These are phyloP conservation scores for Parasitella parasitica DNA, from an alignment of 371 early-diverging fungal species.

Conservation along the genomic window DNA sequence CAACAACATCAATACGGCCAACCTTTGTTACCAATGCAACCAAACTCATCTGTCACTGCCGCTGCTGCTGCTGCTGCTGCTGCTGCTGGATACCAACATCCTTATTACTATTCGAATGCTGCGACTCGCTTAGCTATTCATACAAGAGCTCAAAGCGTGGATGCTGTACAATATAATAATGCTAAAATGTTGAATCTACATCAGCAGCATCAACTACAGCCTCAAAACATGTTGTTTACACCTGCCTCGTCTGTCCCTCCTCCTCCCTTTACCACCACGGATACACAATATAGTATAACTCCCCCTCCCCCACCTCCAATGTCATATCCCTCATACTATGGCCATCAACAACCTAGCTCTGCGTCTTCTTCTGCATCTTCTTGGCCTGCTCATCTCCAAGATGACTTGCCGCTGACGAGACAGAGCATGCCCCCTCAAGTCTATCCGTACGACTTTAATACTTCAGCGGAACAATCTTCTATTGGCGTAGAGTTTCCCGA, in stretches of 20 bases:
- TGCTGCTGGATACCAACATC: conserved; percentile 2
- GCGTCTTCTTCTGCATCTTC: not conserved
- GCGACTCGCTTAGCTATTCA: conserved; percentile 15
- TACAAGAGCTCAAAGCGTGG: conserved; percentile 38
- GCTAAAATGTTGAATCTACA: not conserved
- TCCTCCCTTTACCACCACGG: not conserved
- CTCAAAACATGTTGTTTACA: conserved; percentile 2
- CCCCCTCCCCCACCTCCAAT: conserved; percentile 30
- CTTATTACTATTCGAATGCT: conserved; percentile 1
- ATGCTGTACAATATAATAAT: conserved; percentile 19
- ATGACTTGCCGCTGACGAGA: conserved; percentile 17
- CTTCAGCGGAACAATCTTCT: not conserved
- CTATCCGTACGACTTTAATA: conserved; percentile 19
- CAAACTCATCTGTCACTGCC: not conserved
- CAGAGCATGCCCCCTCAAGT: conserved; percentile 36
- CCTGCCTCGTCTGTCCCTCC: conserved; percentile 16
- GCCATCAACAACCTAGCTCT: not conserved
- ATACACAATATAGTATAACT: conserved; percentile 4
- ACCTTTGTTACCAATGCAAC: not conserved
- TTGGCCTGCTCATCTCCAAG: not conserved
- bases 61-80: not conserved
- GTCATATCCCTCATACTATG: conserved; percentile 8
- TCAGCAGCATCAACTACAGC: conserved; percentile 11
- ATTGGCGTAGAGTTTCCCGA: conserved; percentile 28
- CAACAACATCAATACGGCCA: conserved; percentile 10